Base-by-base conservation (phyloP, 2,329 filamentous ascomycete genomes). In the Hypomyces rosellus region DNA sequence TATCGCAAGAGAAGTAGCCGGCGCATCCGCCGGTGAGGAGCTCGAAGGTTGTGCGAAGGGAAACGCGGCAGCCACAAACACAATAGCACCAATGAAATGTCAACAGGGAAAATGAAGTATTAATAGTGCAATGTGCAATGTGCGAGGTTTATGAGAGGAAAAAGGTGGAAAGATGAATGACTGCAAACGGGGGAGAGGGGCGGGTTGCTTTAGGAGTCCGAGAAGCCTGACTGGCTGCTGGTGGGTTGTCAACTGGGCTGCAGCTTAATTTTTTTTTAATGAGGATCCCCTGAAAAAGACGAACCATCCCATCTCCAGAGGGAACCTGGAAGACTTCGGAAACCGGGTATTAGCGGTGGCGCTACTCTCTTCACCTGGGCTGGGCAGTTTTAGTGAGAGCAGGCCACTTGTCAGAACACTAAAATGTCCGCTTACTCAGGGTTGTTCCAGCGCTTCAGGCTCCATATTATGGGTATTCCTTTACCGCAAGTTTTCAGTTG, bases 211-310 rank as follows among this genome's bases (percentile, higher is more conserved):
- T 8, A 34, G n/a, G 39, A 22, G 39, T 46, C 20, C 13, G 16
- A 39, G 20, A 37, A 45, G 37, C 34, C 34, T 13, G 39, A 51
- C 49, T 38, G 36, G 20, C 20, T 20, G 36, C 25, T 30, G 25
- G 25, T 30, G 25, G 25, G 25, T 30, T 30, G 8, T 11, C 25
- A 30, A 30, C 25, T 4, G 2, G 25, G 25, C 25, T 11, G 25
- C 36, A 38, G 36, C 36, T 50, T 51, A 48, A 52, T 55, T 50
- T 59, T 62, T 56, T 62, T 60, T 57, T 59, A 62, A 62, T 61
- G 61, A 61, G 59, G 59, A 57, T 57, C 54, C 62, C 62, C 61
- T 51, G 44, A 33, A n/a, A n/a, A 43, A 22, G 14, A 36, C 40
- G 25, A 30, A 9, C 25, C 25, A 30, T 30, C 8, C 25, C 25